A percentile compares a stretch with the other conserved stretches of the same genome.
These are phyloP conservation scores for Dendrocalamus sinicus DNA, from an alignment of 176 grass and related monocot genomes.

Conservation along the genomic window DNA sequence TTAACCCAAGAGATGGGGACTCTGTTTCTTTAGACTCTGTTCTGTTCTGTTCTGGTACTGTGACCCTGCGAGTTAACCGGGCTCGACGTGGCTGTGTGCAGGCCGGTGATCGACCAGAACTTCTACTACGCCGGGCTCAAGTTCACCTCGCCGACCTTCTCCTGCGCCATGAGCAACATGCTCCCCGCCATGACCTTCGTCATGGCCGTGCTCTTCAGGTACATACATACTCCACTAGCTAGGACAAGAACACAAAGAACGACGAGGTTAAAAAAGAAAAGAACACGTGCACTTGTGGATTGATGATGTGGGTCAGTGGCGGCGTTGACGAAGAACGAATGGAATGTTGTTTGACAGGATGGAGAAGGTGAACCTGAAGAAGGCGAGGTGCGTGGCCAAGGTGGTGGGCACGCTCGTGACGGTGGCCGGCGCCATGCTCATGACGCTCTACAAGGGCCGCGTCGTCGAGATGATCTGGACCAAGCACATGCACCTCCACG, in stretches of 20 bases:
- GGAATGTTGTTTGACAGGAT: slow-evolving; percentile 55
- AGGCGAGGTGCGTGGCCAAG: slow-evolving; percentile 86
- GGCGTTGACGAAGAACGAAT: slow-evolving; percentile 15
- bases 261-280: background rate
- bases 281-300: background rate
- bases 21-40: background rate
- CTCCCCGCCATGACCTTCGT: slow-evolving; percentile 97
- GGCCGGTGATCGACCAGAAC: slow-evolving; percentile 94
- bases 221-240: background rate
- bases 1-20: background rate
- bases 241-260: background rate
- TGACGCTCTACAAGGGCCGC: slow-evolving; percentile 98
- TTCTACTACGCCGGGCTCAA: slow-evolving; percentile 98
- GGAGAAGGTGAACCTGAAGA: slow-evolving; percentile 94
- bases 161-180: slow-evolving; percentile 99
- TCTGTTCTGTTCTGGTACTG: background rate
- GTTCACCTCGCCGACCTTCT: slow-evolving; percentile 96
- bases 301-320: background rate
- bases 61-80: background rate
- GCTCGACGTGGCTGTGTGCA: slow-evolving; percentile 3
- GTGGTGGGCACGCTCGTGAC: slow-evolving; percentile 84
- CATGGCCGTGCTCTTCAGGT: slow-evolving; percentile 89
- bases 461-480: slow-evolving; percentile 81
- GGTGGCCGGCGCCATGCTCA: slow-evolving; percentile 94
- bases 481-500: slow-evolving; percentile 57